Evolutionary conservation across 768 basidiomycete genomes (phyloP).

Genomic region (Solioccasus polychromus): DNA sequence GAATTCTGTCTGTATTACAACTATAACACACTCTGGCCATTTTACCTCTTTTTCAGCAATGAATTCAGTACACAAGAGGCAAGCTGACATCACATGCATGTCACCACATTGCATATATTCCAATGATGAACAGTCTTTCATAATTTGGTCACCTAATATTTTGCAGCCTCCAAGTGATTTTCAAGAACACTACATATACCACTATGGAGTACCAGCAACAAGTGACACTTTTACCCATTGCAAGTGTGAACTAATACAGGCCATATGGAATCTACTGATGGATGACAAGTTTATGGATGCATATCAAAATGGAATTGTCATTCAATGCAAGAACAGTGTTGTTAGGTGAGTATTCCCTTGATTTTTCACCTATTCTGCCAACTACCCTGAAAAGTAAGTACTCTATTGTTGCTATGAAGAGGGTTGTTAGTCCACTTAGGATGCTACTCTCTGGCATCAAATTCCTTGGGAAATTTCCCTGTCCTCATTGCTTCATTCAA

Average conservation of each 20-base stretch:
- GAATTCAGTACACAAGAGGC: too few relatives aligned
- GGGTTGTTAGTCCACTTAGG: too few relatives aligned
- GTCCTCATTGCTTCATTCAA: too few relatives aligned
- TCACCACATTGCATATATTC: too few relatives aligned
- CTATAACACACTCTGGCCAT: too few relatives aligned
- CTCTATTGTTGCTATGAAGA: too few relatives aligned
- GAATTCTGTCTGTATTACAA: too few relatives aligned
- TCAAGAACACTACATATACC: neutral
- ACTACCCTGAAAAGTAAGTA: neutral
- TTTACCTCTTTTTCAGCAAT: too few relatives aligned
- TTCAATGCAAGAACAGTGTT: neutral
- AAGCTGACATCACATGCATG: too few relatives aligned
- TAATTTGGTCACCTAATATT: too few relatives aligned
- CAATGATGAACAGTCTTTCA: too few relatives aligned
- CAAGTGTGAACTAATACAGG: constrained; percentile 22
- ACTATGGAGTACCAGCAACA: neutral
- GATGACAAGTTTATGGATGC: constrained; percentile 20
- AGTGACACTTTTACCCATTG: constrained; percentile 12
- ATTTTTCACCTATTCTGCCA: neutral
- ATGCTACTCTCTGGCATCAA: too few relatives aligned
- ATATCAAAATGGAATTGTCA: neutral
- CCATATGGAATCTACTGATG: constrained; percentile 16
- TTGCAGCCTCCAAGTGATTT: neutral
- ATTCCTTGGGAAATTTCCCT: neutral
- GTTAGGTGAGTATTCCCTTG: neutral